These are phyloP conservation scores for Paramecium sexaurelia DNA, from an alignment of 73 alveolate genomes.

Conservation along the genomic window DNA sequence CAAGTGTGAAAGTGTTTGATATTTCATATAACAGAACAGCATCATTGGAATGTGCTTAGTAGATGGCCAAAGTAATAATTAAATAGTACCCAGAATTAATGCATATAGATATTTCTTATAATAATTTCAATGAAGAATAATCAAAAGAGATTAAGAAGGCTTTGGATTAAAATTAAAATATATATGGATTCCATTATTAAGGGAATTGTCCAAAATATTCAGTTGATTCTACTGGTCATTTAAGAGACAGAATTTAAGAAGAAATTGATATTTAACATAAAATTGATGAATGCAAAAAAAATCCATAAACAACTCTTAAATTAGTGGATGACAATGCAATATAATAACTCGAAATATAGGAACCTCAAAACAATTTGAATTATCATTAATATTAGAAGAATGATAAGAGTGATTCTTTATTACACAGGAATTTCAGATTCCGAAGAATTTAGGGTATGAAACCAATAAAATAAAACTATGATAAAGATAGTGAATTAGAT, in stretches of 20 bases:
- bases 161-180: conserved; percentile 24
- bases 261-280: neutral
- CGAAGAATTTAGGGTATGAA: conserved; percentile 31
- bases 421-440: neutral
- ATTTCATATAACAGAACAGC: conserved; percentile 58
- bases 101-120: conserved; percentile 64
- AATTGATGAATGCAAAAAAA: conserved; percentile 16
- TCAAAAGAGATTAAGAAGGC: conserved; percentile 40
- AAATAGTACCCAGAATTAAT: conserved; percentile 53
- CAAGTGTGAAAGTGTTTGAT: conserved; percentile 56
- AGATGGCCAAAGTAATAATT: conserved; percentile 46
- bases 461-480: conserved; percentile 20
- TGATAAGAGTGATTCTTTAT: neutral
- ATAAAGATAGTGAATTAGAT: conserved; percentile 20
- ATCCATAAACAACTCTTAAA: conserved; percentile 8
- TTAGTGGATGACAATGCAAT: conserved; percentile 10
- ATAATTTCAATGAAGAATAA: conserved; percentile 46
- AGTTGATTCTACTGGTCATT: conserved; percentile 57
- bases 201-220: conserved; percentile 59
- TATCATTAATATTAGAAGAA: neutral
- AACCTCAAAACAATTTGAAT: neutral
- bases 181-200: conserved; percentile 63
- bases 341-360: neutral
- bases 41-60: conserved; percentile 39
- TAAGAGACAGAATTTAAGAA: conserved; percentile 5